phyloP scores from a whole-genome alignment of 1,139 yeast species.

The Entelexis paramagnoliae region DNA sequence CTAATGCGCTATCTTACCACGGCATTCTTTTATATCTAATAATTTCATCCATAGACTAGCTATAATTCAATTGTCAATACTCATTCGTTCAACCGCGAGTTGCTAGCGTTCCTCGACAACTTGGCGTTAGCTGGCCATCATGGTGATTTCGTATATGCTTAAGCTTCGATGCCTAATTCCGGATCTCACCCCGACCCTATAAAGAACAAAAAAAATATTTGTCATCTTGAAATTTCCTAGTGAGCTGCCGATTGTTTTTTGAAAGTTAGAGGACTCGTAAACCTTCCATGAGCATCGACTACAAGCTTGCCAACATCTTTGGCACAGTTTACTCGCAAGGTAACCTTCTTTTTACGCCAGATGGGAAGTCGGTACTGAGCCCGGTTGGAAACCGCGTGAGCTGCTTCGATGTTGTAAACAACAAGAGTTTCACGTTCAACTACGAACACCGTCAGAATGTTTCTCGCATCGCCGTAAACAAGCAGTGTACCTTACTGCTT shows the following conservation, averaged over 20 bases:
- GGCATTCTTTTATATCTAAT: background rate
- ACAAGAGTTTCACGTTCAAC: constrained; percentile 77
- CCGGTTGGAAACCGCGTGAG: constrained; percentile 94
- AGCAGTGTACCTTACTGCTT: constrained; percentile 68
- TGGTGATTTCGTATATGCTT: no score
- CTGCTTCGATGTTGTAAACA: constrained; percentile 75
- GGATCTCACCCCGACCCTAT: background rate
- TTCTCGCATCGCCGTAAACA: constrained; percentile 67
- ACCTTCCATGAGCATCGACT: constrained; percentile 24
- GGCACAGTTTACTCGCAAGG: constrained; percentile 95
- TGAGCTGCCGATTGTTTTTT: constrained; percentile 11
- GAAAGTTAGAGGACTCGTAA: background rate
- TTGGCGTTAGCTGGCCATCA: no score
- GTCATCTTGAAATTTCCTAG: constrained; percentile 29
- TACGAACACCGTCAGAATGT: constrained; percentile 89
- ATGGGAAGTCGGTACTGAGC: constrained; percentile 70
- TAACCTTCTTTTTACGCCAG: constrained; percentile 74
- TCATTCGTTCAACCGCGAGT: no score
- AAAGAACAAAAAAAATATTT: constrained; percentile 25
- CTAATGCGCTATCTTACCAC: background rate
- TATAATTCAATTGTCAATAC: background rate
- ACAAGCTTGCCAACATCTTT: constrained; percentile 66
- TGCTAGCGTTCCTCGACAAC: no score
- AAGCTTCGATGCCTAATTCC: no score
- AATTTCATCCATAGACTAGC: background rate